A percentile compares a stretch with the other conserved stretches of the same genome.
Conservation (phyloP, 768 basidiomycete species). For the Kwoniella sp. region DNA sequence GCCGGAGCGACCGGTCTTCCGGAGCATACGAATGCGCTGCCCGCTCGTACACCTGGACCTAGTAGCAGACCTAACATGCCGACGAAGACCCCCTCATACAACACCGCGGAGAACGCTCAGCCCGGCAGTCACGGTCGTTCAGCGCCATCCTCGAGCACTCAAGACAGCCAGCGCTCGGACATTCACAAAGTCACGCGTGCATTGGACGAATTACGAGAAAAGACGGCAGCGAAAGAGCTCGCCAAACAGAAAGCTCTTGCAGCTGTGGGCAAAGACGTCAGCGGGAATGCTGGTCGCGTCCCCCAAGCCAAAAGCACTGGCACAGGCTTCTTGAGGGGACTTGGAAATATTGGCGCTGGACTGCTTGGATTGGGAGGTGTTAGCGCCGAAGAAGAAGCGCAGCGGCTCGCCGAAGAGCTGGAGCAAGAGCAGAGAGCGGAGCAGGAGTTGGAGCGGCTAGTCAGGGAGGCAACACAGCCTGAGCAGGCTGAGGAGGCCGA, state of each 20-base stretch:
- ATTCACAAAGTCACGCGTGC: slow-evolving; percentile 36
- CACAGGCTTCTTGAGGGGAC: slow-evolving; percentile 36
- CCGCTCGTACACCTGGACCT: slow-evolving; percentile 12
- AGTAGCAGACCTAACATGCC: slow-evolving; percentile 1
- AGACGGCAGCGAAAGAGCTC: slow-evolving; percentile 25
- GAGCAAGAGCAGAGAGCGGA: slow-evolving; percentile 30
- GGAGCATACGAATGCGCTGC: background rate
- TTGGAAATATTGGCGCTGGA: slow-evolving; percentile 29
- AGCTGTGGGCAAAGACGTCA: slow-evolving; percentile 13
- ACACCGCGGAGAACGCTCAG: background rate
- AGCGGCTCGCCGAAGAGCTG: slow-evolving; percentile 21
- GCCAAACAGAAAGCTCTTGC: slow-evolving; percentile 26
- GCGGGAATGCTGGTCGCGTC: slow-evolving; percentile 3
- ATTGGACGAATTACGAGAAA: slow-evolving; percentile 35
- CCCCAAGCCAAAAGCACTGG: slow-evolving; percentile 23
- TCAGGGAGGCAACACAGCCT: slow-evolving; percentile 14
- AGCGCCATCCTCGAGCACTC: background rate
- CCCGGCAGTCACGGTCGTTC: background rate
- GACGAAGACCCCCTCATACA: slow-evolving; percentile 10
- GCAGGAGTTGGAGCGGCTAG: slow-evolving; percentile 27
- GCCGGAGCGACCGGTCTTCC: no score
- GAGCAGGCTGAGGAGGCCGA: slow-evolving; percentile 7
- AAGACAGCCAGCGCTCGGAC: slow-evolving; percentile 17
- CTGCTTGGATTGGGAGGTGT: slow-evolving; percentile 27
- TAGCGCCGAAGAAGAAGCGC: slow-evolving; percentile 27